phyloP scores from a whole-genome alignment of 257 asterid species.

The Solanum virginianum region DNA sequence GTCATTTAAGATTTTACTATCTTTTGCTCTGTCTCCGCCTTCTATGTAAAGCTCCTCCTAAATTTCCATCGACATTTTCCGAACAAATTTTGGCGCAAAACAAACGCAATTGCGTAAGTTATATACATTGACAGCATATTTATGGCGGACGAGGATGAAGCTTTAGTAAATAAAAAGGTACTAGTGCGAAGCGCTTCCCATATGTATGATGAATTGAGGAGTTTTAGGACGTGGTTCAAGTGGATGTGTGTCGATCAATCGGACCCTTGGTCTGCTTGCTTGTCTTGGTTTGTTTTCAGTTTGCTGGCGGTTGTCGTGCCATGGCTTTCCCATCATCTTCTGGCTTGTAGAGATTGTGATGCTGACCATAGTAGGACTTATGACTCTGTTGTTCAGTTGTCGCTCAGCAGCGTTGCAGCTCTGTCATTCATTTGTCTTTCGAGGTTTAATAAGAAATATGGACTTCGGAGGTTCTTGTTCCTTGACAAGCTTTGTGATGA shows the following conservation, averaged over 20 bases:
- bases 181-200: constrained; percentile 36
- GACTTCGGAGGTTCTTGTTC: constrained; percentile 72
- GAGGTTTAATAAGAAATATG: constrained; percentile 40
- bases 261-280: constrained; percentile 30
- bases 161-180: background rate
- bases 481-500: constrained; percentile 73
- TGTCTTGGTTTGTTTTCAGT: constrained; percentile 68
- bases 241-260: constrained; percentile 97
- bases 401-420: constrained; percentile 60
- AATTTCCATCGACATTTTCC: background rate
- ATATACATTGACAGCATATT: background rate
- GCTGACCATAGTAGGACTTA: constrained; percentile 60
- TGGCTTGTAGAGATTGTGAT: constrained; percentile 66
- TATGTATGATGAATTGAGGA: constrained; percentile 60
- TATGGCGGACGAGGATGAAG: background rate
- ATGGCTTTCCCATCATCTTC: constrained; percentile 53
- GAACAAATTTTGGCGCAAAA: background rate
- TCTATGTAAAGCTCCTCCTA: background rate
- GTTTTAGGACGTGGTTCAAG: constrained; percentile 69
- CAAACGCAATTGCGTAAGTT: background rate
- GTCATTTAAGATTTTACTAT: background rate
- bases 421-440: constrained; percentile 68
- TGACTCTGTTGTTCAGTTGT: constrained; percentile 67
- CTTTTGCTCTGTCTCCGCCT: background rate
- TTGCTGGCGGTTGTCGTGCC: constrained; percentile 52